Evolutionary conservation across 2,329 filamentous ascomycete genomes (phyloP).

Genomic region (Balansia obtecta): DNA sequence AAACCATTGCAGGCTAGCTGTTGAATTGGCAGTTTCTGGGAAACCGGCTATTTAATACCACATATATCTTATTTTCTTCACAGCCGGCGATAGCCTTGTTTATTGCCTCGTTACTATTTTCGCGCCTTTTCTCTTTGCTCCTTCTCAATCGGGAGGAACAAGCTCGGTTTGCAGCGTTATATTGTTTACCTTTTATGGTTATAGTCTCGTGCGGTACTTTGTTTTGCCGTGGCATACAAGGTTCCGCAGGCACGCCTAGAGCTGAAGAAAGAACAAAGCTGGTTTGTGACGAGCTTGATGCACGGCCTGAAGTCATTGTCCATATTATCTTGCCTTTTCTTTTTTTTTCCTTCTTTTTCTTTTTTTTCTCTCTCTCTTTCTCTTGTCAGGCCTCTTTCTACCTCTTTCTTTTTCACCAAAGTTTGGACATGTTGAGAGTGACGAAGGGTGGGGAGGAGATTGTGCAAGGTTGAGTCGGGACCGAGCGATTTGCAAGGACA

Average conservation of each 20-base stretch:
- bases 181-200: conserved; percentile 1
- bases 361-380: too few species aligned
- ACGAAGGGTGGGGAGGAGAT: background rate
- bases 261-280: background rate
- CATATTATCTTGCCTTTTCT: background rate
- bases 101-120: background rate
- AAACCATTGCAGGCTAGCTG: conserved; percentile 11
- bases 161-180: conserved; percentile 2
- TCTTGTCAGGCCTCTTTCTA: background rate
- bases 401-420: background rate
- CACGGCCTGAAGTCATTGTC: background rate
- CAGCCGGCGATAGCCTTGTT: conserved; percentile 2
- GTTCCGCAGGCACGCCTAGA: background rate
- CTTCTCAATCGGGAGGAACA: background rate
- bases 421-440: background rate
- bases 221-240: background rate
- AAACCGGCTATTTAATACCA: background rate
- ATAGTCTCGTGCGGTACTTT: conserved; percentile 1
- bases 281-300: background rate
- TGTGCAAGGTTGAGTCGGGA: background rate
- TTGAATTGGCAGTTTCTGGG: conserved; percentile 11
- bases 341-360: too few species aligned
- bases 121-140: background rate
- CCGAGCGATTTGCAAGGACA: background rate
- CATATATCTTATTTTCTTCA: background rate